Base-by-base conservation (phyloP, 164 flowering plant genomes). In the Tinospora cordifolia region DNA sequence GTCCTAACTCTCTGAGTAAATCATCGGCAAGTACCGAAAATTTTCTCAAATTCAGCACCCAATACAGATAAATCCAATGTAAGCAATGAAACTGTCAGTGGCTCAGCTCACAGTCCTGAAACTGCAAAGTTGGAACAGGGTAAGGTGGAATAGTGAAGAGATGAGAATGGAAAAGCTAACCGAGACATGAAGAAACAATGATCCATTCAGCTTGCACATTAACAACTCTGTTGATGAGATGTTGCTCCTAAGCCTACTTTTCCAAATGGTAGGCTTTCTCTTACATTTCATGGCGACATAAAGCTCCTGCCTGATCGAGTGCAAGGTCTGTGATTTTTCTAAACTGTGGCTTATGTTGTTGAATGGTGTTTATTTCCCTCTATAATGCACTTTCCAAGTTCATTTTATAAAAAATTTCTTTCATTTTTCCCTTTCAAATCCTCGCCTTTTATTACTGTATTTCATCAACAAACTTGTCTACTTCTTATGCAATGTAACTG, bases 1-100 rank as follows among this genome's bases (percentile, higher is more conserved):
- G 24, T 25, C 58, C 74, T 6, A 66, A 62, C 65, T 8, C 40
- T 12, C 46, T 47, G 62, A 40, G 34, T 67, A 72, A 34, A 51
- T 46, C 10, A 7, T 38, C 19, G 58, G 41, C 4, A 7, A 68
- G 62, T 6, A 30, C 41, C 8, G 34, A 19, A 46, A 8, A 21
- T n/a, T 14, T 3, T 2, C 47, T 44, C 47, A 11, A 44, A 44
- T 44, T 30, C 12, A 14, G 14, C 2, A 14, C 12, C 47, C 14
- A 3, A 44, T 0, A 1, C 47, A 21, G 60, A 5, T 3, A 21
- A 54, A 51, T n/a, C 60, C 60, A 54, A 17, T 54, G 60, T 5
- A 24, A 54, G 24, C 60, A 24, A 54, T 54, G 60, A 54, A 54
- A 54, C 60, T 54, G 10, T 21, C n/a, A 19, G 24, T 19, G 6